Conservation (phyloP, 306 rosid genomes). For the Inga oerstediana region DNA sequence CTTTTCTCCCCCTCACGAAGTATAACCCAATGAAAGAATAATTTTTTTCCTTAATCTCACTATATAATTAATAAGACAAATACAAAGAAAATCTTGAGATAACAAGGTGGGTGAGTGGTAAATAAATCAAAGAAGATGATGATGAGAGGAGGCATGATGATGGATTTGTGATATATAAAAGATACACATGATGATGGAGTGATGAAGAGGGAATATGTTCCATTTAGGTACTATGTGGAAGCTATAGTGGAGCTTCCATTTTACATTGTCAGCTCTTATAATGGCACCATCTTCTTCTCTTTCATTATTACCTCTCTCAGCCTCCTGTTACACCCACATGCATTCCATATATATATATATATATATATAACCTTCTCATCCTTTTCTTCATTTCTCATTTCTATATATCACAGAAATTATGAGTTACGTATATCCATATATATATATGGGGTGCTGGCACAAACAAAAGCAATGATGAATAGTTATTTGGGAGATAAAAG, state of each 20-base stretch:
- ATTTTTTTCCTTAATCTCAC: too few relatives aligned
- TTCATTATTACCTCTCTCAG: background rate
- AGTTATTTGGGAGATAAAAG: slow-evolving; percentile 8
- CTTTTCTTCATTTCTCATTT: background rate
- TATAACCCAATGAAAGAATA: background rate
- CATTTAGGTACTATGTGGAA: slow-evolving; percentile 51
- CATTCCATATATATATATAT: background rate
- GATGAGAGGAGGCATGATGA: slow-evolving; percentile 32
- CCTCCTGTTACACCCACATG: background rate
- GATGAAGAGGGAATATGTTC: slow-evolving; percentile 46
- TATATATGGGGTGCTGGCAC: too few relatives aligned
- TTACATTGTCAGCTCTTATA: slow-evolving; percentile 60
- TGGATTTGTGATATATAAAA: slow-evolving; percentile 49
- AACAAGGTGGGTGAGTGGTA: background rate
- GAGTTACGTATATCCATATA: background rate
- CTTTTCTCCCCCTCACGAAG: background rate
- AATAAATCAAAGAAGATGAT: slow-evolving; percentile 22
- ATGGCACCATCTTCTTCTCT: slow-evolving; percentile 38
- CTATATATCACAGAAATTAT: background rate
- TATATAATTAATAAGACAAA: too few relatives aligned
- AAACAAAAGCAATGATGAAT: slow-evolving; percentile 33
- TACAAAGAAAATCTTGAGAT: background rate
- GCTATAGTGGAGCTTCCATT: slow-evolving; percentile 59
- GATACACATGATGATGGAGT: slow-evolving; percentile 35
- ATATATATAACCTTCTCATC: too few relatives aligned